Evolutionary conservation across 495 filamentous ascomycete genomes (phyloP), one percentile per base, ranked within the genome.

Genomic region (Umbilicaria muhlenbergii): DNA sequence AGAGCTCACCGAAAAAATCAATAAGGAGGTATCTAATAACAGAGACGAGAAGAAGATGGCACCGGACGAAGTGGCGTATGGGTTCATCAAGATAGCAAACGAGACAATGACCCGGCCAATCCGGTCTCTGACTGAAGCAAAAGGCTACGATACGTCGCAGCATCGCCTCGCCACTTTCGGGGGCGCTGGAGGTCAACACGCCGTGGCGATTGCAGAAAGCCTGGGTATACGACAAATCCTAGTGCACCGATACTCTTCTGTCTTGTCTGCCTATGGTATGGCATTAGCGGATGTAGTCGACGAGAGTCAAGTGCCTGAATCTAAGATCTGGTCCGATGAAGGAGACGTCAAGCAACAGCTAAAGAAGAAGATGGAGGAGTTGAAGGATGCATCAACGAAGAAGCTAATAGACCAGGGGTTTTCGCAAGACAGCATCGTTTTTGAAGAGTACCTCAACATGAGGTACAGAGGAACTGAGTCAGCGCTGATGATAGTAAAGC

Each of bases 191-290:
- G 91, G 91, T 2, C 91, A 98, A 57, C 91, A 98, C 53, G 91
- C 91, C 5, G 83, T 91, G 14, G 86, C 85, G n/a, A 94, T 98
- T 53, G 91, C 89, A 11, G 81, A 87, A 51, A 81, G 80, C 15
- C 67, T 98, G 15, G 88, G 89, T 0, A 85, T 98, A 50, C 71
- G 66, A 24, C 83, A 92, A 57, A 89, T 94, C 32, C 64, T 98
- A 3, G 71, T 98, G 12, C 91, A 95, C 55, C 70, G 81, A 34
- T 94, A 95, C 57, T 94, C 89, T 0, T 94, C 88, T 0, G 86
- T 98, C 2, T 70, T 98, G 0, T 94, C 87, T 0, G 91, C 91
- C 2, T 98, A 95, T 50, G 91, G 91, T 13, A 95, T 98, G 89
- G 86, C 86, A 3, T 60, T 98, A 17, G 91, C 91, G 5, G 89